phyloP scores from a whole-genome alignment of 345 rosid genomes.

The Camelina hispida region DNA sequence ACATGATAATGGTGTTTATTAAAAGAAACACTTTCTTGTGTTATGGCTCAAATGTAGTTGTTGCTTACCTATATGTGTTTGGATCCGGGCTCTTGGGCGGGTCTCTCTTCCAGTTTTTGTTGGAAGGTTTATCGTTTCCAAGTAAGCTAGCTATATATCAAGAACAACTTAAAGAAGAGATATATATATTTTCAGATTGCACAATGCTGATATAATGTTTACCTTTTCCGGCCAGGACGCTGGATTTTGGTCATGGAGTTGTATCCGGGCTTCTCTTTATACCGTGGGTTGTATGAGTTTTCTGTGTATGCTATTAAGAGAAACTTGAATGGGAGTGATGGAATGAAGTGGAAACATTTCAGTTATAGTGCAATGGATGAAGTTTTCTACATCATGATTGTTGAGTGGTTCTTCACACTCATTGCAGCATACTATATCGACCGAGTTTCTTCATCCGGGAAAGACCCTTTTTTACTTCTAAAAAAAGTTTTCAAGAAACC shows the following conservation, averaged over 20 bases:
- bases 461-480: slow-evolving; percentile 59
- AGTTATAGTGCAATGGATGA: slow-evolving; percentile 69
- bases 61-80: slow-evolving; percentile 66
- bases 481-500: slow-evolving; percentile 48
- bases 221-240: slow-evolving; percentile 48
- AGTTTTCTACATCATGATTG: slow-evolving; percentile 59
- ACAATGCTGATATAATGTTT: slow-evolving; percentile 4
- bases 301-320: slow-evolving; percentile 59
- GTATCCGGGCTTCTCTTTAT: slow-evolving; percentile 84
- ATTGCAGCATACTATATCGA: slow-evolving; percentile 74
- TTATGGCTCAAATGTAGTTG: slow-evolving; percentile 53
- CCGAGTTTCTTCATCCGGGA: slow-evolving; percentile 49
- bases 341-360: slow-evolving; percentile 77
- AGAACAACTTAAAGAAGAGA: slow-evolving; percentile 1
- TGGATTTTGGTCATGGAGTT: slow-evolving; percentile 77
- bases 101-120: slow-evolving; percentile 67
- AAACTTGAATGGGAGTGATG: slow-evolving; percentile 56
- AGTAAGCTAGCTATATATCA: slow-evolving; percentile 53
- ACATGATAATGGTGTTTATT: slow-evolving; percentile 1
- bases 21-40: not conserved
- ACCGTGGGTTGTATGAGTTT: slow-evolving; percentile 88
- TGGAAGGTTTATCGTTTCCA: slow-evolving; percentile 74
- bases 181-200: slow-evolving; percentile 1
- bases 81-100: slow-evolving; percentile 85
- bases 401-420: slow-evolving; percentile 78